A percentile compares a stretch with the other conserved stretches of the same genome.
Evolutionary conservation across 78 protist species (phyloP).

Genomic region (Neovahlkampfia damariscottae): DNA sequence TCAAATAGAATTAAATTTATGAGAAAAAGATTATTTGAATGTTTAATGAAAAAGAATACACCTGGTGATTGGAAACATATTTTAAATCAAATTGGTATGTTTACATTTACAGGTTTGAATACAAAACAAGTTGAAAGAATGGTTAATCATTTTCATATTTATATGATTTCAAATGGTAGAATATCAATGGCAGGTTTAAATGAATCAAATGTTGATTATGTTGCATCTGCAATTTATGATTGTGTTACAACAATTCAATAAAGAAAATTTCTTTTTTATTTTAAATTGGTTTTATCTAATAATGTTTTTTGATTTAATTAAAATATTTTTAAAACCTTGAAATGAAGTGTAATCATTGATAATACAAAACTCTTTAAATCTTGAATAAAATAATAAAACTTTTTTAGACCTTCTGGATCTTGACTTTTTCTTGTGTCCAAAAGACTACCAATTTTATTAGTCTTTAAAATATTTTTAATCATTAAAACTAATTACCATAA

Average conservation of each 20-base stretch:
- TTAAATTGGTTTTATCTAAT: too few species aligned
- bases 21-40: conserved; percentile 47
- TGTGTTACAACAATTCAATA: conserved; percentile 2
- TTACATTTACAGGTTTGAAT: conserved; percentile 81
- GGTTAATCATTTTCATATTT: conserved; percentile 47
- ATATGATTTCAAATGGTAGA: conserved; percentile 83
- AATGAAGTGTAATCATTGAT: conserved; percentile 83
- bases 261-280: too few species aligned
- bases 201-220: conserved; percentile 51
- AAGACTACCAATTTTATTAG: conserved; percentile 25
- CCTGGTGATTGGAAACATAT: conserved; percentile 84
- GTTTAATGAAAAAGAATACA: conserved; percentile 17
- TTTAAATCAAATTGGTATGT: conserved; percentile 87
- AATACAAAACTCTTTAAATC: conserved; percentile 89
- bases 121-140: conserved; percentile 37
- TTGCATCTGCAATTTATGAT: conserved; percentile 67
- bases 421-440: conserved; percentile 19
- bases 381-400: conserved; percentile 87
- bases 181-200: conserved; percentile 92
- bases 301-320: too few species aligned
- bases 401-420: conserved; percentile 92
- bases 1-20: conserved; percentile 55
- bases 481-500: too few species aligned
- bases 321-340: too few species aligned
- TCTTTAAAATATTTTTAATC: too few species aligned